Conservation (phyloP, 2,329 filamentous ascomycete species). For the Diaporthe citriasiana region DNA sequence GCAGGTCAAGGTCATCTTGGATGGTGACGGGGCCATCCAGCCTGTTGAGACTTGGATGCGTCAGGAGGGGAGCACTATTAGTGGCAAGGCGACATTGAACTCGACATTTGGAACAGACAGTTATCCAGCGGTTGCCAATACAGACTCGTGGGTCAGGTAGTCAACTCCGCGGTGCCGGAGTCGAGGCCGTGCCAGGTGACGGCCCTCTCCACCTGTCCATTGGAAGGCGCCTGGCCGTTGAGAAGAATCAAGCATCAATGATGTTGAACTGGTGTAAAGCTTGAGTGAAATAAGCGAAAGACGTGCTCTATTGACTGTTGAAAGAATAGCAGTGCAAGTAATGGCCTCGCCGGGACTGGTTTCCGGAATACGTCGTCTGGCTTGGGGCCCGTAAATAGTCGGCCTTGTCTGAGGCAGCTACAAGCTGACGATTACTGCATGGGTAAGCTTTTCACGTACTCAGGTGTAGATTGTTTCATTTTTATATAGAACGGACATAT, state of each 20-base stretch:
- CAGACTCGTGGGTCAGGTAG: conserved; percentile 9
- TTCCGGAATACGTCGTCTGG: not conserved
- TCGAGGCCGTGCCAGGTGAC: not conserved
- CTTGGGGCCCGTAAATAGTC: not conserved
- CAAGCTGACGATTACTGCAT: not conserved
- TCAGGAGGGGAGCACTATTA: conserved; percentile 25
- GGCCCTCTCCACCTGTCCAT: not conserved
- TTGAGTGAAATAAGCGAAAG: too few species aligned
- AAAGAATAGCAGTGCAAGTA: too few species aligned
- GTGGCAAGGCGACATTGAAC: conserved; percentile 21
- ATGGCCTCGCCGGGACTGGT: not conserved
- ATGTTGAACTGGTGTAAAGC: too few species aligned
- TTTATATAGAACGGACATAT: not conserved
- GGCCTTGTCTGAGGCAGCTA: not conserved
- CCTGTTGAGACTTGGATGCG: conserved; percentile 27
- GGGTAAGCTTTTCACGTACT: not conserved
- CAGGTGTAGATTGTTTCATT: not conserved
- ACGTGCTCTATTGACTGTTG: not conserved
- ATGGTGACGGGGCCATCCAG: not conserved
- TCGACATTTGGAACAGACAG: conserved; percentile 14
- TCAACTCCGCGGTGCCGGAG: not conserved
- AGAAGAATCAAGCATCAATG: too few species aligned
- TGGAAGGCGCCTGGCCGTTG: not conserved
- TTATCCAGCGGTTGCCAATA: not conserved
- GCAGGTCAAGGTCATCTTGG: conserved; percentile 64